A percentile compares a stretch with the other conserved stretches of the same genome.
Conservation (phyloP, 2,329 filamentous ascomycete genomes). For the Tolypocladium ovalisporum region DNA sequence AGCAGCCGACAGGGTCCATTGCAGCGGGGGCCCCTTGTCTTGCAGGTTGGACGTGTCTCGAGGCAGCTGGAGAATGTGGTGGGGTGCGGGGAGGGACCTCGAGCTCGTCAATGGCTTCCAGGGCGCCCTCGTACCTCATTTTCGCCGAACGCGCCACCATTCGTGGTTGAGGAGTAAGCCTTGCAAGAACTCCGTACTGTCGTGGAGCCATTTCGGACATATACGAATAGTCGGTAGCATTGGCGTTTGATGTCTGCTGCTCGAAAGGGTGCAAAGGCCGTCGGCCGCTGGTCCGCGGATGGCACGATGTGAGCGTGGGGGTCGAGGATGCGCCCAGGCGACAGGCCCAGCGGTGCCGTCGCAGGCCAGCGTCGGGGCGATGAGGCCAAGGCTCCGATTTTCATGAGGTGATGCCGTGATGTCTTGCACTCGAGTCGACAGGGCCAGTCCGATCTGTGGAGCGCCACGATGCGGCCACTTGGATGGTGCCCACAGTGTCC, state of each 20-base stretch:
- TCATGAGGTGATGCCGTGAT: not conserved
- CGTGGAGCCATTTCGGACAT: not conserved
- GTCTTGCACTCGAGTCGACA: not conserved
- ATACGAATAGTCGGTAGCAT: no score
- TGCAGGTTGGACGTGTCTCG: no score
- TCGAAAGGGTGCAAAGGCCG: no score
- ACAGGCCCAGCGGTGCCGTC: not conserved
- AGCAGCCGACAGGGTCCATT: not conserved
- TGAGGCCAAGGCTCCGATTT: not conserved
- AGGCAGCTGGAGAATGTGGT: no score
- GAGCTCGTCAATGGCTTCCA: not conserved
- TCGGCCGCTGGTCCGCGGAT: not conserved
- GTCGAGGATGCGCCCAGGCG: not conserved
- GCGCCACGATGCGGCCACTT: not conserved
- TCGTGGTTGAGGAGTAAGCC: no score
- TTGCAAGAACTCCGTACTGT: no score
- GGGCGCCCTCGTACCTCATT: no score
- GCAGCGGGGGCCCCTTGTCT: no score
- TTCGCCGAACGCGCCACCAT: not conserved
- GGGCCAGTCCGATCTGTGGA: not conserved
- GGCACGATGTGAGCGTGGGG: not conserved
- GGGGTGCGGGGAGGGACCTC: not conserved
- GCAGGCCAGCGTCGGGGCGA: not conserved
- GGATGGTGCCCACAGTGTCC: not conserved
- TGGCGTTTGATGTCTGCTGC: no score